A percentile compares a stretch with the other conserved stretches of the same genome.
Evolutionary conservation across 2,329 filamentous ascomycete species (phyloP).

Genomic region (Stachybotrys chlorohalonatus): DNA sequence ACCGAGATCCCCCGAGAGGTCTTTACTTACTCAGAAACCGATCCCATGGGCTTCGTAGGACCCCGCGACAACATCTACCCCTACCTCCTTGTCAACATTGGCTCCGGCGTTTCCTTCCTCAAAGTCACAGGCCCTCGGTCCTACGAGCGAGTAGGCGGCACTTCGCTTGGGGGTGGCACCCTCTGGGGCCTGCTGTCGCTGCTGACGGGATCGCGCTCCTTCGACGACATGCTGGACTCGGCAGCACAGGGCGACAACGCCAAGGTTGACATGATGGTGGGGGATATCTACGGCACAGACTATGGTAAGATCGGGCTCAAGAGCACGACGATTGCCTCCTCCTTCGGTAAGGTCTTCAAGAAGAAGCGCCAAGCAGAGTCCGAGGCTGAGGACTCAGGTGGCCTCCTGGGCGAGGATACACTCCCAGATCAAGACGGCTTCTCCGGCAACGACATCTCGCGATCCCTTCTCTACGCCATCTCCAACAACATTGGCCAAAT

Average conservation of each 20-base stretch:
- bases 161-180: constrained; percentile 91
- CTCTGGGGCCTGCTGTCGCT: constrained; percentile 92
- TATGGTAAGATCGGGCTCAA: constrained; percentile 96
- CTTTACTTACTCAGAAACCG: constrained; percentile 87
- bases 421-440: constrained; percentile 42
- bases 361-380: constrained; percentile 79
- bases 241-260: constrained; percentile 87
- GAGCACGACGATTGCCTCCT: constrained; percentile 89
- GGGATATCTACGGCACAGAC: constrained; percentile 93
- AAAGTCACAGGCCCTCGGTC: constrained; percentile 86
- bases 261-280: constrained; percentile 91
- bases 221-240: constrained; percentile 93
- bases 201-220: constrained; percentile 86
- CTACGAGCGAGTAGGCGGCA: constrained; percentile 87
- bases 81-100: constrained; percentile 96
- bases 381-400: constrained; percentile 64
- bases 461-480: constrained; percentile 87
- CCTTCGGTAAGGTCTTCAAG: constrained; percentile 93
- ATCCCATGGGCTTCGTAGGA: constrained; percentile 82
- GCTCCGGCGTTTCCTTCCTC: constrained; percentile 92
- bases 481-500: constrained; percentile 99
- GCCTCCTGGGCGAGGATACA: constrained; percentile 37
- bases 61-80: constrained; percentile 80
- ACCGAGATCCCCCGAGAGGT: constrained; percentile 95
- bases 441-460: constrained; percentile 73